Evolutionary conservation across 805 yeast species (phyloP).

Genomic region (Zygosaccharomyces siamensis): DNA sequence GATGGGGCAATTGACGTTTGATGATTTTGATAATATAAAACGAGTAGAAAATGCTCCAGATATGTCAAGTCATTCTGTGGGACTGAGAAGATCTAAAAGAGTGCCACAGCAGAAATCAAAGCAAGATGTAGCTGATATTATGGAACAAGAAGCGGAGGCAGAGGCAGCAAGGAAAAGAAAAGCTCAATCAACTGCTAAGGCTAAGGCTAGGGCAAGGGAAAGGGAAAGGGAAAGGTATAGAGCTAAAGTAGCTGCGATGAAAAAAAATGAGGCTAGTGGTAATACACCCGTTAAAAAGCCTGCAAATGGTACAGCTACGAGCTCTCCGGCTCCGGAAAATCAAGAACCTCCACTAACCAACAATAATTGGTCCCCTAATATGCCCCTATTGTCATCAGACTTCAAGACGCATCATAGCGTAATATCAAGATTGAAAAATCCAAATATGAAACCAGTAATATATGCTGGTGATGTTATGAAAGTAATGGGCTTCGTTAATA

Average conservation of each 20-base stretch:
- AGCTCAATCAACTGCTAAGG: constrained; percentile 11
- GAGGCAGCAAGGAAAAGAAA: constrained; percentile 10
- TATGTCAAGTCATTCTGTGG: constrained; percentile 9
- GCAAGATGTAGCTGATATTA: constrained; percentile 15
- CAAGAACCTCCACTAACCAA: constrained; percentile 23
- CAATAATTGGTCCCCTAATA: constrained; percentile 29
- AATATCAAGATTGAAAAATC: constrained; percentile 19
- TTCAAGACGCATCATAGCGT: constrained; percentile 16
- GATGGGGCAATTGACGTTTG: constrained; percentile 27
- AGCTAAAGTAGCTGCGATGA: constrained; percentile 4
- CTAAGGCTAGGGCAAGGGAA: constrained; percentile 12
- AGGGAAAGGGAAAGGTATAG: constrained; percentile 15
- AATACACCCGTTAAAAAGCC: constrained; percentile 1
- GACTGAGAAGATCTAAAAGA: constrained; percentile 27
- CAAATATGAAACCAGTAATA: constrained; percentile 21
- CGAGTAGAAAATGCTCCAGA: constrained; percentile 18
- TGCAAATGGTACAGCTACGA: background rate
- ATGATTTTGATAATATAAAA: constrained; percentile 27
- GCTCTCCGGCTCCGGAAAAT: constrained; percentile 10
- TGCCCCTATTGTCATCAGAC: constrained; percentile 24
- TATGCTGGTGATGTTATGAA: constrained; percentile 31
- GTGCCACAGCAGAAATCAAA: constrained; percentile 20
- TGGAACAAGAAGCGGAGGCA: constrained; percentile 17
- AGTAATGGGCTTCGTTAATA: constrained; percentile 30
- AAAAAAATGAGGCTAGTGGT: constrained; percentile 1